Percentiles rank a stretch among this genome's conserved stretches.
Evolutionary conservation across 2,329 filamentous ascomycete species (phyloP).

Genomic region (Botrytis byssoidea): DNA sequence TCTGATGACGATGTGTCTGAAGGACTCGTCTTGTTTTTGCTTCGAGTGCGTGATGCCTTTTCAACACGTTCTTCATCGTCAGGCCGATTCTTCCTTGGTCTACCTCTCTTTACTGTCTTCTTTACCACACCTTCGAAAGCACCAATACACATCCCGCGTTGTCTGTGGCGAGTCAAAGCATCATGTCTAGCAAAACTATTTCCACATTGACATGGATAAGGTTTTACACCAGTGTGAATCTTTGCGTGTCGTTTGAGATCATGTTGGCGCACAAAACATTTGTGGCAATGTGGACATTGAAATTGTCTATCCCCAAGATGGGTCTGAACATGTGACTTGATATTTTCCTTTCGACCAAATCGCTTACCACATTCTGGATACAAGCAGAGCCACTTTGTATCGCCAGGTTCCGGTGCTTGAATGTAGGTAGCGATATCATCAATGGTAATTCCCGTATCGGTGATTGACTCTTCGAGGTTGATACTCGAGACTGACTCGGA

Average conservation of each 20-base stretch:
- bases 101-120: conserved; percentile 64
- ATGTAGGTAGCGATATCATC: conserved; percentile 82
- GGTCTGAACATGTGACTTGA: conserved; percentile 97
- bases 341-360: conserved; percentile 98
- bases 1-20: conserved; percentile 53
- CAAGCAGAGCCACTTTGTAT: conserved; percentile 77
- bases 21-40: conserved; percentile 48
- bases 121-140: conserved; percentile 80
- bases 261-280: conserved; percentile 95
- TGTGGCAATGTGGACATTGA: conserved; percentile 87
- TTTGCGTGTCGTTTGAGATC: conserved; percentile 97
- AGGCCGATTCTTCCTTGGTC: conserved; percentile 61
- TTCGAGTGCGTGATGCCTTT: conserved; percentile 55
- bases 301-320: conserved; percentile 96
- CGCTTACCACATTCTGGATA: conserved; percentile 78
- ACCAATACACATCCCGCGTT: conserved; percentile 94
- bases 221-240: conserved; percentile 94
- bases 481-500: conserved; percentile 59
- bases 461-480: conserved; percentile 64
- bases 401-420: conserved; percentile 65
- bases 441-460: conserved; percentile 78
- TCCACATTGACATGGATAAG: conserved; percentile 90
- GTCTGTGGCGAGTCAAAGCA: conserved; percentile 87
- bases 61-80: conserved; percentile 51
- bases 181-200: conserved; percentile 95